Evolutionary conservation across 768 basidiomycete genomes (phyloP).

Genomic region (Suillus decipiens): DNA sequence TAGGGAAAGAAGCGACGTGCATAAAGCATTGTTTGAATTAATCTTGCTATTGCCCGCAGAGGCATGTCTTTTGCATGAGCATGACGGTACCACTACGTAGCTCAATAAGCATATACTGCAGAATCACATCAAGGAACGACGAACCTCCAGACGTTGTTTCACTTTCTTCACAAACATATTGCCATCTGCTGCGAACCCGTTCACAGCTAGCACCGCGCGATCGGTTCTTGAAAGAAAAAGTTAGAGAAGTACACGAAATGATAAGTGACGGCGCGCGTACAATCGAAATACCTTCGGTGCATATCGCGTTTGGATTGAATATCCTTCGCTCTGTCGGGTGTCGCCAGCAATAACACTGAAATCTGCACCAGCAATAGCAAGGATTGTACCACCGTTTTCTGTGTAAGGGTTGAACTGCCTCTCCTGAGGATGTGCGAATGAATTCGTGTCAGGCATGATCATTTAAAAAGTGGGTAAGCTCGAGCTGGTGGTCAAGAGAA

Average conservation of each 20-base stretch:
- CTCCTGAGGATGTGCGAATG: conserved; percentile 47
- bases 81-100: conserved; percentile 89
- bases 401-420: conserved; percentile 85
- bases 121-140: conserved; percentile 25
- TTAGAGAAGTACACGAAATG: not conserved
- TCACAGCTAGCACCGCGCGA: conserved; percentile 90
- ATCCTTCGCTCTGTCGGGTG: conserved; percentile 96
- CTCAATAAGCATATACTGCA: not conserved
- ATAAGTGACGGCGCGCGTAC: conserved; percentile 49
- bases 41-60: conserved; percentile 93
- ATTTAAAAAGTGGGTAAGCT: conserved; percentile 2
- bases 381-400: conserved; percentile 94
- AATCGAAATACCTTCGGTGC: conserved; percentile 93
- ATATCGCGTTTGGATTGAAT: conserved; percentile 96
- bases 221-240: conserved; percentile 63
- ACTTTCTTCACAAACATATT: conserved; percentile 98
- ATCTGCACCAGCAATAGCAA: conserved; percentile 91
- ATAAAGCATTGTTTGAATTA: conserved; percentile 99
- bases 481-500: not conserved
- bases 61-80: conserved; percentile 98
- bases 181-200: conserved; percentile 96
- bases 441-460: conserved; percentile 41
- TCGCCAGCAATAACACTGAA: conserved; percentile 96
- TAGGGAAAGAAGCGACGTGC: conserved; percentile 96
- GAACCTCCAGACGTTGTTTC: conserved; percentile 91